Base-by-base conservation (phyloP, 1,284 basidiomycete species). In the Heterobasidion irregulare region DNA sequence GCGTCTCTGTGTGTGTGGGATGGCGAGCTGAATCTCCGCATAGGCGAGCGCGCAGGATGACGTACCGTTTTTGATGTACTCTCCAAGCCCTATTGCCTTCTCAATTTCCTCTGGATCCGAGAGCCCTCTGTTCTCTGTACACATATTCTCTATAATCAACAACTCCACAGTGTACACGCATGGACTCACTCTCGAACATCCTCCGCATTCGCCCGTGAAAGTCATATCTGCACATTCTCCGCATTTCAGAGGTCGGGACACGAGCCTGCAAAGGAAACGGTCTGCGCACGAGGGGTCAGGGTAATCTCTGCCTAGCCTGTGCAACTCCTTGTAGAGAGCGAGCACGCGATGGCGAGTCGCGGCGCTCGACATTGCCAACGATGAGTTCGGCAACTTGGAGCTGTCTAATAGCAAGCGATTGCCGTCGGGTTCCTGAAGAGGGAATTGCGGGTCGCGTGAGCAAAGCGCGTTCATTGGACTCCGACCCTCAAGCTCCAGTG, bases 11-110 rank as follows among this genome's bases (percentile, higher is more conserved):
- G 34, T 18, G 34, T 16, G 32, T 50, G 19, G 16, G 33, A 19
- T 13, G 2, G 46, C 38, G 16, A 26, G 6, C 50, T 12, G 32
- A 50, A 45, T 38, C 50, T 26, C 19, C 32, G 48, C 18, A 18
- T 34, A 36, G 13, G 36, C 36, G 41, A 34, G 18, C 19, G 43
- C 44, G 32, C 44, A 56, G 50, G 50, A 49, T 33, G 33, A 65
- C 82, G 59, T 61, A 91, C 92, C 92, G 65, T 91, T 92, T 71
- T 89, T 92, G 67, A 95, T 93, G 64, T 92, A 93, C 68, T 93
- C 90, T 8, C 84, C 90, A 43, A 94, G 72, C 55, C 80, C 82
- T 52, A 94, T 73, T 2, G 91, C 89, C 59, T 80, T 83, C 70
- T 92, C 86, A 55, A 94, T 87, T 60, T 90, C 84, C 44, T 79